phyloP scores from a whole-genome alignment of 305 asterid genomes.

The Ilex paraguariensis region DNA sequence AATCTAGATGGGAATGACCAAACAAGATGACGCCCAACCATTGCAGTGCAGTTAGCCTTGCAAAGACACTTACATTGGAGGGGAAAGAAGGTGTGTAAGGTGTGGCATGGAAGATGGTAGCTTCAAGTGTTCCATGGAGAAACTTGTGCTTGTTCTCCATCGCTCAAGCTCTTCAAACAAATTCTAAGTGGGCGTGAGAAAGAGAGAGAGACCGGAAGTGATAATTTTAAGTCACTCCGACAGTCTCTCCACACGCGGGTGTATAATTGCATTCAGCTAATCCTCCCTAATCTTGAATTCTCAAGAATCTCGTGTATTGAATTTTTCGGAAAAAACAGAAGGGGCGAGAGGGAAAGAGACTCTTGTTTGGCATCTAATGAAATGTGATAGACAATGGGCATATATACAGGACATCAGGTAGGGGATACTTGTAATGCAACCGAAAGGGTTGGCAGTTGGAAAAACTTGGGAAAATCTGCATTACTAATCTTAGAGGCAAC shows the following conservation, averaged over 20 bases:
- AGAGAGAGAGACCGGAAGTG: not conserved
- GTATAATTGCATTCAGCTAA: not conserved
- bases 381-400: conserved; percentile 18
- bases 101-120: conserved; percentile 70
- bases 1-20: too few relatives aligned
- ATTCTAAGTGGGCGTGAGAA: not conserved
- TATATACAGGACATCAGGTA: too few relatives aligned
- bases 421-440: conserved; percentile 34
- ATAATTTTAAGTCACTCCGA: not conserved
- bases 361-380: conserved; percentile 10
- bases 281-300: not conserved
- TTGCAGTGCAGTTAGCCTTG: not conserved
- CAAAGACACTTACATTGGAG: conserved; percentile 32
- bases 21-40: too few relatives aligned
- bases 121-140: conserved; percentile 91
- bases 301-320: not conserved
- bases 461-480: conserved; percentile 45
- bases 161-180: not conserved
- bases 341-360: conserved; percentile 6
- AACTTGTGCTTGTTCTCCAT: conserved; percentile 54
- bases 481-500: conserved; percentile 52
- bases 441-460: conserved; percentile 17
- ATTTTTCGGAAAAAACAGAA: not conserved
- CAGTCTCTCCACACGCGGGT: not conserved
- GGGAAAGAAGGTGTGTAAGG: conserved; percentile 36